phyloP scores from a whole-genome alignment of 192 early-diverging fungal species.

The Coemansia sp. region DNA sequence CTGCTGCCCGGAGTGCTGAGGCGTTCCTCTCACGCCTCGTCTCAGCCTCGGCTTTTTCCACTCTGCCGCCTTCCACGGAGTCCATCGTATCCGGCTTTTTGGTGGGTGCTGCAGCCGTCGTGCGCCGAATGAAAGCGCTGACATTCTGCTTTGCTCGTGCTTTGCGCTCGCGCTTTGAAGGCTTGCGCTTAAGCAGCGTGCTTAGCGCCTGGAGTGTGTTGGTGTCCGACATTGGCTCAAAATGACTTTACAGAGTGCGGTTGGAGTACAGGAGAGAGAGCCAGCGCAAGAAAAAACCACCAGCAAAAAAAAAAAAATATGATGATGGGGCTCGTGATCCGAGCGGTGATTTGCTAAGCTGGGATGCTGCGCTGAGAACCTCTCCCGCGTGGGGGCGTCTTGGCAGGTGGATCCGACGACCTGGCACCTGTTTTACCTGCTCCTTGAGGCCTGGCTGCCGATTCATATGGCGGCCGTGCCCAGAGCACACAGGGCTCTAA shows the following conservation, averaged over 20 bases:
- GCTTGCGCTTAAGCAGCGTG: conserved; percentile 24
- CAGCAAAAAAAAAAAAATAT: not conserved
- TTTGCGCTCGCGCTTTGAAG: conserved; percentile 32
- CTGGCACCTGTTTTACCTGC: not conserved
- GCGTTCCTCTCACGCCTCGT: conserved; percentile 13
- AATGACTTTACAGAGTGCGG: not conserved
- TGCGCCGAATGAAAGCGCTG: conserved; percentile 17
- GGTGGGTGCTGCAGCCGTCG: not conserved
- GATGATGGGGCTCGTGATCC: not conserved
- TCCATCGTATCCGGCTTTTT: not conserved
- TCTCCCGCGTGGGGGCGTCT: not conserved
- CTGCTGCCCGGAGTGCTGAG: conserved; percentile 19
- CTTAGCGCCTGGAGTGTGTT: conserved; percentile 28
- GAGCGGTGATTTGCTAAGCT: not conserved
- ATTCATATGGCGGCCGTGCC: not conserved
- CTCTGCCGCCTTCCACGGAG: not conserved
- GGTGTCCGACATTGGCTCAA: conserved; percentile 22
- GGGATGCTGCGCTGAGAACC: conserved; percentile 1
- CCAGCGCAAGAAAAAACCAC: not conserved
- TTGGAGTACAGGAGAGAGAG: not conserved
- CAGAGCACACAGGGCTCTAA: not conserved
- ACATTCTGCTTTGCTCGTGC: conserved; percentile 17
- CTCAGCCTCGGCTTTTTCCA: conserved; percentile 6
- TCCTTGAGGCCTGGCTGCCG: not conserved
- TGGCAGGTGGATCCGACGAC: not conserved